Percentiles rank a stretch among this genome's conserved stretches.
Conservation (phyloP, 2,329 filamentous ascomycete genomes). For the Seiridium cupressi region DNA sequence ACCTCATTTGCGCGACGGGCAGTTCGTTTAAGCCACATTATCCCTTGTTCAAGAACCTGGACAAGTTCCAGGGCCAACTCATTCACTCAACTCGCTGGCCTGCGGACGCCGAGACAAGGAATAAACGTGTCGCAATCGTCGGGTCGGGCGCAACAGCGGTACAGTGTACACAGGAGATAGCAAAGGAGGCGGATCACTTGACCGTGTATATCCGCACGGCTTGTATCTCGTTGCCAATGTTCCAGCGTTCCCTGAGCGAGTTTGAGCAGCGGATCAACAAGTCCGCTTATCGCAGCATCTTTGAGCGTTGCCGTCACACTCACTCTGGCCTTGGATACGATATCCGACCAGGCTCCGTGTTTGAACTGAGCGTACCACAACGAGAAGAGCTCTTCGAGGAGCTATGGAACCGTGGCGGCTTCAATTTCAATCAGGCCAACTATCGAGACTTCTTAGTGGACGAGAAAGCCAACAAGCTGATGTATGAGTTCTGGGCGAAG, state of each 20-base stretch:
- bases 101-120: background rate
- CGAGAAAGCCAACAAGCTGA: background rate
- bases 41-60: background rate
- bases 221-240: background rate
- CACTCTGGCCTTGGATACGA: background rate
- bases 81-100: conserved; percentile 2
- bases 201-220: background rate
- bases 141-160: background rate
- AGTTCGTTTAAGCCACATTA: background rate
- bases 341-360: background rate
- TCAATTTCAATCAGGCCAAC: background rate
- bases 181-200: background rate
- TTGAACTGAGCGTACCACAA: background rate
- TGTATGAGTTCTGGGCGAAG: conserved; percentile 2
- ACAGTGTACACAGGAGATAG: conserved; percentile 1
- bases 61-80: background rate
- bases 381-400: background rate
- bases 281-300: background rate
- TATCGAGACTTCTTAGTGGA: background rate
- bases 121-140: background rate
- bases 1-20: background rate
- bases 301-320: background rate
- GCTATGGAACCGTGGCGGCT: background rate
- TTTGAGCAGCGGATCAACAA: background rate
- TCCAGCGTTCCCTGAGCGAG: background rate